Evolutionary conservation across 805 yeast species (phyloP).

Genomic region (Tetrapisispora iriomotensis): DNA sequence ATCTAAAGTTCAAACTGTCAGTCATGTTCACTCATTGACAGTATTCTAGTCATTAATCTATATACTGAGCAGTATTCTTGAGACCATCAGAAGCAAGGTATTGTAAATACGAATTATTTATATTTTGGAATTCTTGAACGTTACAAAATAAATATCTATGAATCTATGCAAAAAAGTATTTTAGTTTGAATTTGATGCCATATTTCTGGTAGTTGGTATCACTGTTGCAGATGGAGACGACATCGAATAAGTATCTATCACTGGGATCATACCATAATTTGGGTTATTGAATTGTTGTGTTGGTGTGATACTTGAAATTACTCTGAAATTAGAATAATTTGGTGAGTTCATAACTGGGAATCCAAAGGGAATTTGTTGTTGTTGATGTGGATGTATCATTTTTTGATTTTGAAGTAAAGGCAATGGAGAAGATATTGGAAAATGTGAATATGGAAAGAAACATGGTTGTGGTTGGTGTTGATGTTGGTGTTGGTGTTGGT

Average conservation of each 20-base stretch:
- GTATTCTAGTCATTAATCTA: too few relatives aligned
- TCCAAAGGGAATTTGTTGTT: background rate
- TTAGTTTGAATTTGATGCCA: background rate
- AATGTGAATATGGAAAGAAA: background rate
- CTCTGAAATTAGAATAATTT: background rate
- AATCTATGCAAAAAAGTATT: background rate
- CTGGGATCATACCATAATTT: background rate
- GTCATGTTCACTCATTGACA: too few relatives aligned
- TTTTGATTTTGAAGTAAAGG: background rate
- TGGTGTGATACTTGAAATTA: background rate
- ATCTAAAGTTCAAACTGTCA: too few relatives aligned
- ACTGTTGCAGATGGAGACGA: background rate
- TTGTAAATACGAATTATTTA: too few relatives aligned
- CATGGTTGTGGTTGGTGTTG: background rate
- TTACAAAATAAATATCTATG: too few relatives aligned
- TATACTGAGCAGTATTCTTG: too few relatives aligned
- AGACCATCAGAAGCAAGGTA: too few relatives aligned
- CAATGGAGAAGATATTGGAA: background rate
- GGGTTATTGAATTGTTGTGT: background rate
- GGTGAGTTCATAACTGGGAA: background rate
- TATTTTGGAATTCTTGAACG: too few relatives aligned
- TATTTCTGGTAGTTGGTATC: background rate
- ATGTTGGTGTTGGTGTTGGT: too few relatives aligned
- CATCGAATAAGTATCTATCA: background rate
- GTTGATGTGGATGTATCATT: background rate